phyloP scores from a whole-genome alignment of 495 filamentous ascomycete genomes.

The Penicillium bovifimosum region DNA sequence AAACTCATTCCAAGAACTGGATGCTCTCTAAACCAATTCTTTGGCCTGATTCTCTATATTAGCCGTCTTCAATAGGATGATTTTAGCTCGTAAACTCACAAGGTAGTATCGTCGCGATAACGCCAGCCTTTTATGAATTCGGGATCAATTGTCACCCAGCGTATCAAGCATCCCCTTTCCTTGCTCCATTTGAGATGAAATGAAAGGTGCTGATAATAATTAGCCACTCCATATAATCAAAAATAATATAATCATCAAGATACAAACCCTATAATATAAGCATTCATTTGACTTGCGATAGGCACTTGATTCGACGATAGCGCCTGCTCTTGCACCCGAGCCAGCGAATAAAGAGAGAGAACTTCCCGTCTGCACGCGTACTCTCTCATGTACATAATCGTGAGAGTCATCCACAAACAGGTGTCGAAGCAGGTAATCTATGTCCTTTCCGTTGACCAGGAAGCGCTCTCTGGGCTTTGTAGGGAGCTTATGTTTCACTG shows the following conservation, averaged over 20 bases:
- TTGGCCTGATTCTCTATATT: constrained; percentile 5
- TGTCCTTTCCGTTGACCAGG: constrained; percentile 15
- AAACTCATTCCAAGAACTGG: constrained; percentile 17
- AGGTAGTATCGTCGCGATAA: constrained; percentile 6
- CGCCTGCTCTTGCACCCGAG: constrained; percentile 15
- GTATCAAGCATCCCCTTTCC: constrained; percentile 5
- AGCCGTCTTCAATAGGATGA: not conserved
- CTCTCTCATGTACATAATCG: constrained; percentile 20
- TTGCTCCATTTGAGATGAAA: constrained; percentile 15
- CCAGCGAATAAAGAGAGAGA: constrained; percentile 17
- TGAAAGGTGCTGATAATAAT: constrained; percentile 9
- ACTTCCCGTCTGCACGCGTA: constrained; percentile 15
- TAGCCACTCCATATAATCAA: constrained; percentile 2
- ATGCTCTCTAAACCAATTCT: constrained; percentile 19
- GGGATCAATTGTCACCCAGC: constrained; percentile 19
- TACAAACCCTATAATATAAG: constrained; percentile 23
- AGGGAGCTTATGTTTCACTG: constrained; percentile 10
- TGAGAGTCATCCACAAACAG: constrained; percentile 17
- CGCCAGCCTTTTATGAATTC: constrained; percentile 20
- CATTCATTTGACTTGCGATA: constrained; percentile 18
- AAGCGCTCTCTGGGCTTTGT: constrained; percentile 17
- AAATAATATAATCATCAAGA: not conserved
- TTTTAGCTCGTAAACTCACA: constrained; percentile 10
- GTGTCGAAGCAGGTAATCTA: constrained; percentile 14
- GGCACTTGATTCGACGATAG: constrained; percentile 19